A percentile compares a stretch with the other conserved stretches of the same genome.
Conservation (phyloP, 495 filamentous ascomycete species). For the Aspergillus mulundensis region DNA sequence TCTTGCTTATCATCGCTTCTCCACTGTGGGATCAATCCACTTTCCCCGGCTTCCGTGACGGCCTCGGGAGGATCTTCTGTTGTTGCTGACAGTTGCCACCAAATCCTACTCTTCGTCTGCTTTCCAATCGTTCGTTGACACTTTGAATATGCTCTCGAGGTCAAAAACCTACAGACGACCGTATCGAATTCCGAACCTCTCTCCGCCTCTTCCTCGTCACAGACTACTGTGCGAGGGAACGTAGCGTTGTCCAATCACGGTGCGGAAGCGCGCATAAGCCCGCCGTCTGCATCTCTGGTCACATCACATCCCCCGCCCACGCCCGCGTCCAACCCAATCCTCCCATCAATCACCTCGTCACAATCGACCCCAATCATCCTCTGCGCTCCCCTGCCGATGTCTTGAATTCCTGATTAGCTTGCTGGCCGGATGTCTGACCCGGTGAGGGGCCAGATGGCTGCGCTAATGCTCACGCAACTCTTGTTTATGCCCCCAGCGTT, state of each 20-base stretch:
- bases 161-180: neutral
- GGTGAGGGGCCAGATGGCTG: constrained; percentile 7
- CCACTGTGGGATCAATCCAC: neutral
- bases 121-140: neutral
- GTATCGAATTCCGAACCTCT: neutral
- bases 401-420: neutral
- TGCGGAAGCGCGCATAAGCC: neutral
- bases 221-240: constrained; percentile 1
- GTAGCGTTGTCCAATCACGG: constrained; percentile 2
- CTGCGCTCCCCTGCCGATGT: neutral
- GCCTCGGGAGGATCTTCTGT: neutral
- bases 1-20: neutral
- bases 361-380: constrained; percentile 5
- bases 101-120: neutral
- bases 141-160: neutral
- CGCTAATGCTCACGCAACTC: constrained; percentile 8
- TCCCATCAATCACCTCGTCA: constrained; percentile 22
- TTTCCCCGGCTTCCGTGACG: neutral
- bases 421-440: constrained; percentile 1
- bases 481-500: constrained; percentile 9
- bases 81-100: neutral
- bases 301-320: constrained; percentile 34
- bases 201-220: neutral
- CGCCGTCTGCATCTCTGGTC: constrained; percentile 24
- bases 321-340: constrained; percentile 22